Conservation (phyloP, 2,329 filamentous ascomycete species). For the Delphinella strobiligena region DNA sequence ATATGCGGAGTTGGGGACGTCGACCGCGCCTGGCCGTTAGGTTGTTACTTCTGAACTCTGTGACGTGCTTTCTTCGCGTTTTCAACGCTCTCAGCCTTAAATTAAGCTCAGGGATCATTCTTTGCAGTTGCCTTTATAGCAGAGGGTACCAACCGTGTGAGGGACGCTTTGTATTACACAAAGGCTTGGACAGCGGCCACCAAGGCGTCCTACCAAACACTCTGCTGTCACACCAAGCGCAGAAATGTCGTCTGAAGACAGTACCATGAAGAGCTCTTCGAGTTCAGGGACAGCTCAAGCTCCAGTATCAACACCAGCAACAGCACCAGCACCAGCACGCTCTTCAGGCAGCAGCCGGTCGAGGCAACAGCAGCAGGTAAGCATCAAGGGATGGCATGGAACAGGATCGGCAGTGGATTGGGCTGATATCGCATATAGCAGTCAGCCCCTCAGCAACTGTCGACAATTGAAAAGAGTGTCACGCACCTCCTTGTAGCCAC, state of each 20-base stretch:
- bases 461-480: slow-evolving; percentile 97
- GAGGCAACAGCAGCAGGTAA: slow-evolving; percentile 12
- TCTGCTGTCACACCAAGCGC: background rate
- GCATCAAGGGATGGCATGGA: background rate
- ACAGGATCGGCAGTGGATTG: background rate
- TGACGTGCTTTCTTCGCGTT: background rate
- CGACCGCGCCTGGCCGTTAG: too few relatives aligned
- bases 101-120: too few relatives aligned
- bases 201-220: background rate
- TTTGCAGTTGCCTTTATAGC: too few relatives aligned
- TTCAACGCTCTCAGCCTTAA: background rate
- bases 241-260: slow-evolving; percentile 19
- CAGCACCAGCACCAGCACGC: slow-evolving; percentile 23
- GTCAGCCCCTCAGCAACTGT: slow-evolving; percentile 60
- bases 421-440: slow-evolving; percentile 21
- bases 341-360: slow-evolving; percentile 33
- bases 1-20: too few relatives aligned
- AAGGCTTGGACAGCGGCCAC: background rate
- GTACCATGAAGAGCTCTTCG: slow-evolving; percentile 52
- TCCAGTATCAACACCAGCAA: too few relatives aligned
- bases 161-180: too few relatives aligned
- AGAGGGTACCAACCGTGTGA: too few relatives aligned
- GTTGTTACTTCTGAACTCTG: too few relatives aligned
- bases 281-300: slow-evolving; percentile 38
- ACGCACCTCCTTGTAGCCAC: slow-evolving; percentile 95